Percentiles rank a stretch among this genome's conserved stretches.
Evolutionary conservation across 169 alveolate species (phyloP).

Genomic region (Eimeria brunetti): DNA sequence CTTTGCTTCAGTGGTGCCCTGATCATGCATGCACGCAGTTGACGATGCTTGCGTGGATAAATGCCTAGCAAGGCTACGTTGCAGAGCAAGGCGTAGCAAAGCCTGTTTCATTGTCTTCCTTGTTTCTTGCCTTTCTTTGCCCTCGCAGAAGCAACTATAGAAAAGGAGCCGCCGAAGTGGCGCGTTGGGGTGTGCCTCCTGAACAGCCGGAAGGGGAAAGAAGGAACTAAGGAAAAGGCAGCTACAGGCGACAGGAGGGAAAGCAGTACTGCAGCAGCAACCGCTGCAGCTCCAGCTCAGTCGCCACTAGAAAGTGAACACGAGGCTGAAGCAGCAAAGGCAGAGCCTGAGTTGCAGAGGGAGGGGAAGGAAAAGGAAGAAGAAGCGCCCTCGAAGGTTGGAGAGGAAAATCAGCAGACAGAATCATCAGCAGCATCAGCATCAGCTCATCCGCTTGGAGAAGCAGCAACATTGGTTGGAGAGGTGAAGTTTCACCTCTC

Average conservation of each 20-base stretch:
- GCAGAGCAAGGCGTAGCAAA: neutral
- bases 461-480: constrained; percentile 20
- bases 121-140: too few species aligned
- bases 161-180: constrained; percentile 15
- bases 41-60: neutral
- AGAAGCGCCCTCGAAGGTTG: neutral
- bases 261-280: neutral
- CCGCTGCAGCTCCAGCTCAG: neutral
- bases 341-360: neutral
- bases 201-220: neutral
- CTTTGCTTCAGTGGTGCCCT: neutral
- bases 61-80: neutral
- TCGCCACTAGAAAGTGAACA: neutral
- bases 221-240: neutral
- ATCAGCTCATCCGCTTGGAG: neutral
- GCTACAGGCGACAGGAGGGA: neutral
- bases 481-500: constrained; percentile 53
- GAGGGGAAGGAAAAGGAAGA: neutral
- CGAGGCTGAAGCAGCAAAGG: neutral
- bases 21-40: neutral
- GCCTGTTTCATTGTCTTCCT: neutral
- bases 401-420: neutral
- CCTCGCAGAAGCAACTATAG: neutral
- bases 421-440: neutral
- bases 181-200: constrained; percentile 56